Base-by-base conservation (phyloP, 1,139 yeast species). In the Lodderomyces pseudojiufengensis region DNA sequence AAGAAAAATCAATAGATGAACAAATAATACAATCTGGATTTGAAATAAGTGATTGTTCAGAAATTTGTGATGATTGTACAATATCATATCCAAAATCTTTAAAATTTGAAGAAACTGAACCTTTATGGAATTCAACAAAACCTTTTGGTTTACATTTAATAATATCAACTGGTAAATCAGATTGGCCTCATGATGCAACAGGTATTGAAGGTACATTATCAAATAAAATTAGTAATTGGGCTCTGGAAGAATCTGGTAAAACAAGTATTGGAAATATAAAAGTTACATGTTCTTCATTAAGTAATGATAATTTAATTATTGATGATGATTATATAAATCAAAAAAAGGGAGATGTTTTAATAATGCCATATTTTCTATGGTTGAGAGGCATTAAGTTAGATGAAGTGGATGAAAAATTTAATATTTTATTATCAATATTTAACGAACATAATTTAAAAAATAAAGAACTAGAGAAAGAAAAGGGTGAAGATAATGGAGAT, bases 301-400 rank as follows among this genome's bases (percentile, higher is more conserved):
- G 75, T 4, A 50, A 68, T 3, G 52, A 50, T 4, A 65, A 66
- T 31, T 48, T 53, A 24, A 63, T 69, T 11, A 45, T 62, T 45
- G 69, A 69, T 46, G 60, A 61, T 14, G 75, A 61, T 11, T 73
- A 65, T 46, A 54, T 59, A 46, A 53, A 51, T 26, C 73, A 65
- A 31, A 55, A 54, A 26, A 62, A 65, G 35, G 80, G 79, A 21
- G 85, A 80, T 51, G 57, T 87, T 2, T 58, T 87, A 33, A 55
- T 88, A 6, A 58, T 88, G 45, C 97, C 97, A 0, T 81, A 76
- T 54, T 88, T 87, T 51, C 69, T 85, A n/a, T 77, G 85, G 81
- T 59, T 87, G 5, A 68, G 64, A 31, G 74, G 76, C 24, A 62
- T 85, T 6, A 61, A 70, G 1, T 50, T 67, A 1, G 60, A 54